phyloP scores from a whole-genome alignment of 352 stramenopile genomes.

The Phytophthora chlamydospora region DNA sequence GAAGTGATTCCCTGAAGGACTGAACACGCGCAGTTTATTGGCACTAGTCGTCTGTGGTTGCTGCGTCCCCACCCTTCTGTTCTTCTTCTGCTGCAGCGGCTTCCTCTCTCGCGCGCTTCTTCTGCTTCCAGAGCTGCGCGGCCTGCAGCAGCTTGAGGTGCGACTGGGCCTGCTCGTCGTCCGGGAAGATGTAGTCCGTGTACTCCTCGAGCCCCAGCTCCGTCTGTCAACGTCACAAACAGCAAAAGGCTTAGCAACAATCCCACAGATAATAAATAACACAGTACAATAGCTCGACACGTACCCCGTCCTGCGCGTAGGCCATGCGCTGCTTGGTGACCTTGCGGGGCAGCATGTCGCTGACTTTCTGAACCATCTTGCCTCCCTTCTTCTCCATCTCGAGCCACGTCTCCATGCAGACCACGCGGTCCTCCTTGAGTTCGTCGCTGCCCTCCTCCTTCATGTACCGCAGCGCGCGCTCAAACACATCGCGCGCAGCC shows the following conservation, averaged over 20 bases:
- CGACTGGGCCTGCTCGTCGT: constrained; percentile 95
- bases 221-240: constrained; percentile 42
- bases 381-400: constrained; percentile 89
- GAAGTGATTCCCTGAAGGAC: too few relatives aligned
- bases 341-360: constrained; percentile 93
- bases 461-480: constrained; percentile 92
- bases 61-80: constrained; percentile 4
- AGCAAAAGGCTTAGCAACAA: constrained; percentile 29
- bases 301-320: constrained; percentile 90
- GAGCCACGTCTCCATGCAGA: constrained; percentile 97
- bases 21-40: constrained; percentile 2
- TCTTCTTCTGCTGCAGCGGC: constrained; percentile 15
- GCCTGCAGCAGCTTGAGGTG: constrained; percentile 98
- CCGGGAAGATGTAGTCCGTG: constrained; percentile 99
- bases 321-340: constrained; percentile 97
- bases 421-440: constrained; percentile 95
- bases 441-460: constrained; percentile 82
- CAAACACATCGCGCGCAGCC: constrained; percentile 88
- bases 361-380: constrained; percentile 87
- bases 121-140: constrained; percentile 97
- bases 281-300: constrained; percentile 24
- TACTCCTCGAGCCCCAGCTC: constrained; percentile 97
- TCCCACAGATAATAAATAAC: neutral
- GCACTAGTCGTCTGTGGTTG: constrained; percentile 14
- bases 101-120: constrained; percentile 71